These are phyloP conservation scores for Cyberlindnera subsufficiens DNA, from an alignment of 805 yeast genomes.

Conservation along the genomic window DNA sequence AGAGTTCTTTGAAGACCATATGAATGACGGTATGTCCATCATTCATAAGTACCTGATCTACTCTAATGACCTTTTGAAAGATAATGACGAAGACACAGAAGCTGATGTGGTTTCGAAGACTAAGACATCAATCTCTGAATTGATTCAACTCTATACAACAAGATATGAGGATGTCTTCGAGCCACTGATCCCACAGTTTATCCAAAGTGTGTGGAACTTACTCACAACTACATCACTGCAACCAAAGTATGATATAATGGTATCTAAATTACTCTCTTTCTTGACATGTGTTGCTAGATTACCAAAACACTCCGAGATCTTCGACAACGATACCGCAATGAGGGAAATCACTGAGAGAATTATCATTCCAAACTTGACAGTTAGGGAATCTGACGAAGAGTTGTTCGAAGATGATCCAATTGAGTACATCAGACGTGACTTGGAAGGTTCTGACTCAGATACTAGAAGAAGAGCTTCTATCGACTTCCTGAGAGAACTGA, in stretches of 20 bases:
- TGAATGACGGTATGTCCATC: constrained; percentile 69
- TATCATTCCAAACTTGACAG: constrained; percentile 79
- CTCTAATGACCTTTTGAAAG: constrained; percentile 46
- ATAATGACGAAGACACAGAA: constrained; percentile 59
- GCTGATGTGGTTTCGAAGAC: constrained; percentile 64
- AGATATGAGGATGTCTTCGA: constrained; percentile 90
- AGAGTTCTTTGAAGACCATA: constrained; percentile 92
- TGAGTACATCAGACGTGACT: constrained; percentile 83
- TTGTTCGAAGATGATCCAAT: constrained; percentile 96
- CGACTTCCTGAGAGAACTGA: constrained; percentile 82
- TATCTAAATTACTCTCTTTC: constrained; percentile 74
- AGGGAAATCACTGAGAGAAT: constrained; percentile 77
- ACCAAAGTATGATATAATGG: constrained; percentile 78
- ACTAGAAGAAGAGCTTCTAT: constrained; percentile 91
- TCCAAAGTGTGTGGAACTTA: constrained; percentile 76
- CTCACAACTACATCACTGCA: constrained; percentile 60
- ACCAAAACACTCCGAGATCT: constrained; percentile 60
- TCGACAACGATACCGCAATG: constrained; percentile 56
- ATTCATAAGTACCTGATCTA: constrained; percentile 76
- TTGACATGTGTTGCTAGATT: constrained; percentile 75
- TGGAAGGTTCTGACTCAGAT: constrained; percentile 93
- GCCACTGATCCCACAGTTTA: constrained; percentile 69
- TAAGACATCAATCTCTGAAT: constrained; percentile 79
- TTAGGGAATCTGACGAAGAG: constrained; percentile 88
- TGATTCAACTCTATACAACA: constrained; percentile 78